These are phyloP conservation scores for Aristolochia californica DNA, from an alignment of 164 flowering plant species.

Conservation along the genomic window DNA sequence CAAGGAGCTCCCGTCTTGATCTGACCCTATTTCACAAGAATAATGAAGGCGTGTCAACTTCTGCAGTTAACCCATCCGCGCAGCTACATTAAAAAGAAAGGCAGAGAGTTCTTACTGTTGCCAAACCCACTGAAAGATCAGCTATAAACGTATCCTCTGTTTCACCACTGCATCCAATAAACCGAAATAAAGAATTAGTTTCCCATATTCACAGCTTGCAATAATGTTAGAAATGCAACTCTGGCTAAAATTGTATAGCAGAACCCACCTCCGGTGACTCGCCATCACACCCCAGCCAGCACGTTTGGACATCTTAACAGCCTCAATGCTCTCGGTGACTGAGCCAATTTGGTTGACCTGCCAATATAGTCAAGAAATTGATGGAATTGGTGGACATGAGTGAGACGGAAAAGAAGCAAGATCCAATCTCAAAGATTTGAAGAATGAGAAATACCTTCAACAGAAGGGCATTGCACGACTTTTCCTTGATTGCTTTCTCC, in stretches of 20 bases:
- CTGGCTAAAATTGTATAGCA: neutral
- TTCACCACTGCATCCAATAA: constrained; percentile 28
- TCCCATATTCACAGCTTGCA: neutral
- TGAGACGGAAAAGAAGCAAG: no score
- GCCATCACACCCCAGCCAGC: constrained; percentile 44
- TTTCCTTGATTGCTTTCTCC: constrained; percentile 50
- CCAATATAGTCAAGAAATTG: no score
- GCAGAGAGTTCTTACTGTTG: constrained; percentile 20
- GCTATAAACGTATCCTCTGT: constrained; percentile 44
- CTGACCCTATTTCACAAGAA: constrained; percentile 20
- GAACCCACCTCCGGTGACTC: constrained; percentile 27
- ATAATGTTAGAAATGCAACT: no score
- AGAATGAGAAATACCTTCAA: no score
- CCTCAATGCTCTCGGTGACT: constrained; percentile 38
- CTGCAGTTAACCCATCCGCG: no score
- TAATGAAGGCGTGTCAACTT: no score
- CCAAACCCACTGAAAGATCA: constrained; percentile 39
- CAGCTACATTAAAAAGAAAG: neutral
- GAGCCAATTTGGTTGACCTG: constrained; percentile 36
- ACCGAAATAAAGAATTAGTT: neutral
- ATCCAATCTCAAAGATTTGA: no score
- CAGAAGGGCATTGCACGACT: constrained; percentile 52
- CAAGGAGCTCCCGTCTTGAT: constrained; percentile 40
- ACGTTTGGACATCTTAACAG: constrained; percentile 31
- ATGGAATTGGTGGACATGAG: no score